Percentiles rank a stretch among this genome's conserved stretches.
Conservation (phyloP, 208 protist species). For the Vickermania spadyakhi region DNA sequence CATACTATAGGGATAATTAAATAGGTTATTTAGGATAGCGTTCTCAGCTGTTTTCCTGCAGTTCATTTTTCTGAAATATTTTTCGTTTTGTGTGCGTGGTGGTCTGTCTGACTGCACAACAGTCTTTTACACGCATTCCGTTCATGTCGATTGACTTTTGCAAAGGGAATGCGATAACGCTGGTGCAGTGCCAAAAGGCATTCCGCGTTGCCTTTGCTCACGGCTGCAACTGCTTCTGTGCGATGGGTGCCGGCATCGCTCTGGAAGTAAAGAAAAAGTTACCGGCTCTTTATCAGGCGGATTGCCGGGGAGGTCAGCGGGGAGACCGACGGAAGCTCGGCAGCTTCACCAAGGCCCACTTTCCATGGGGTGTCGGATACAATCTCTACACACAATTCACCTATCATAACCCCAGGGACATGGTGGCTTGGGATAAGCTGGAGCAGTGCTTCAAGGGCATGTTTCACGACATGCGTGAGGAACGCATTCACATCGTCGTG, state of each 20-base stretch:
- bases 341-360: not conserved
- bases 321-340: not conserved
- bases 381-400: not conserved
- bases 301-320: not conserved
- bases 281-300: not conserved
- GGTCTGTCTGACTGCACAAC: too few species aligned
- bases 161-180: too few species aligned
- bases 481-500: not conserved
- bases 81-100: too few species aligned
- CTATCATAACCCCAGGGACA: not conserved
- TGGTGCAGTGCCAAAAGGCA: too few species aligned
- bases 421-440: not conserved
- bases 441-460: not conserved
- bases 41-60: too few species aligned
- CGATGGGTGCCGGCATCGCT: not conserved
- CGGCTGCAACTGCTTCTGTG: slow-evolving; percentile 6
- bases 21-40: too few species aligned
- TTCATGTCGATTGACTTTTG: too few species aligned
- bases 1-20: too few species aligned
- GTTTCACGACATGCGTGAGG: not conserved
- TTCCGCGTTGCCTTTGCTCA: not conserved
- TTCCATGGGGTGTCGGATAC: not conserved
- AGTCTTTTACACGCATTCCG: too few species aligned
- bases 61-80: too few species aligned
- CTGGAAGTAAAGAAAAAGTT: not conserved